A percentile compares a stretch with the other conserved stretches of the same genome.
Conservation (phyloP, 306 rosid genomes). For the Fagus sylvatica region DNA sequence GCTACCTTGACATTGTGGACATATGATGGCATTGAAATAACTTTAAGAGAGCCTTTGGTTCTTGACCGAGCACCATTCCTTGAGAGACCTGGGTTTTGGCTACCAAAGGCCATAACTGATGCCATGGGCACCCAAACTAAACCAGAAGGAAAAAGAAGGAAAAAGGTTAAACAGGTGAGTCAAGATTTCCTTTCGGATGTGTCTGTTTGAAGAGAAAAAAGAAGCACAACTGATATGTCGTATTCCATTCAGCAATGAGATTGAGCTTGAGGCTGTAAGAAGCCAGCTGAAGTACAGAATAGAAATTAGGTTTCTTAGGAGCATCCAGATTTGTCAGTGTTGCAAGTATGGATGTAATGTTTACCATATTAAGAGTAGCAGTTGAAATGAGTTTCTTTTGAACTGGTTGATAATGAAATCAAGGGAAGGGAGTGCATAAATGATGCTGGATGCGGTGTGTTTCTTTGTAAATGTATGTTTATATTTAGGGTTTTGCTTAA, state of each 20-base stretch:
- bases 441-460: constrained; percentile 2
- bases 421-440: neutral
- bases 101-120: constrained; percentile 77
- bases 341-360: neutral
- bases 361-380: neutral
- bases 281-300: neutral
- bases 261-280: constrained; percentile 14
- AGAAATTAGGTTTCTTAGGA: neutral
- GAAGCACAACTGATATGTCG: neutral
- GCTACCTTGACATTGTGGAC: constrained; percentile 71
- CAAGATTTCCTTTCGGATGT: constrained; percentile 41
- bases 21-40: constrained; percentile 72
- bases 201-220: constrained; percentile 36
- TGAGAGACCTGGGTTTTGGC: constrained; percentile 88
- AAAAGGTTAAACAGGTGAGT: constrained; percentile 47
- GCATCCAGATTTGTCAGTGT: neutral
- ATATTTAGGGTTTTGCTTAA: neutral
- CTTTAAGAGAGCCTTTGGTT: constrained; percentile 79
- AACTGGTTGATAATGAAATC: constrained; percentile 14
- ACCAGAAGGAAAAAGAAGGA: constrained; percentile 62
- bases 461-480: neutral
- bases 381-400: neutral
- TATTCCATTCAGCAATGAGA: neutral
- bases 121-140: constrained; percentile 62
- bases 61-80: constrained; percentile 76